phyloP scores from a whole-genome alignment of 495 filamentous ascomycete genomes.

The Astrothelium macrocarpum region DNA sequence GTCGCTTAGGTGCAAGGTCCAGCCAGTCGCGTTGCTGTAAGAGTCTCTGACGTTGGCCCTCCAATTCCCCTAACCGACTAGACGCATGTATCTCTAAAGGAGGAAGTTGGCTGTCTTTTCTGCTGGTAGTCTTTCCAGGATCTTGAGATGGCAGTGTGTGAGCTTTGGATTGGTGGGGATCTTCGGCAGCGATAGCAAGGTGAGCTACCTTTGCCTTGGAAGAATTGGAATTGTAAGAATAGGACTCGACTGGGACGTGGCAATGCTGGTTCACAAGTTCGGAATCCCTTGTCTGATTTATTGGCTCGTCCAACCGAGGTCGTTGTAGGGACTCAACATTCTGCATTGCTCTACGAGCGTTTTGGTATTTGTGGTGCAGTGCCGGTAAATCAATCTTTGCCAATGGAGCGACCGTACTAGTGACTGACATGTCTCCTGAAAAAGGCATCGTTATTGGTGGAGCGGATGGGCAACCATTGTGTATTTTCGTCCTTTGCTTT shows the following conservation, averaged over 20 bases:
- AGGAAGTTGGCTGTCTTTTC: neutral
- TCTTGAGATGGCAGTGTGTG: neutral
- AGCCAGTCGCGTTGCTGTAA: constrained; percentile 28
- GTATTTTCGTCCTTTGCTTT: constrained; percentile 13
- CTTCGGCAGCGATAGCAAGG: neutral
- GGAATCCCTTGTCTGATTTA: neutral
- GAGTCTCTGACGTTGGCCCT: constrained; percentile 22
- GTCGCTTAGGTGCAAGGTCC: constrained; percentile 20
- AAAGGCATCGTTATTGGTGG: neutral
- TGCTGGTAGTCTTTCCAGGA: neutral
- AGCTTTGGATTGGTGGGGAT: neutral
- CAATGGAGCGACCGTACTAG: neutral
- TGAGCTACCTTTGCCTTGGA: neutral
- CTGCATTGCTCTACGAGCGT: neutral
- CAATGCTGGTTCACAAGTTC: neutral
- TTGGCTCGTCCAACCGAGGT: neutral
- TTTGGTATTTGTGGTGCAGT: neutral
- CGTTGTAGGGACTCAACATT: neutral
- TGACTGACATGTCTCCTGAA: neutral
- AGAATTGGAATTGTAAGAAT: neutral
- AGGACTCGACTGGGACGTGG: neutral
- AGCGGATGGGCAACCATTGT: constrained; percentile 12
- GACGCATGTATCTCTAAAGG: constrained; percentile 2
- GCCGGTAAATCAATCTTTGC: neutral
- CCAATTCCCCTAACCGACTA: constrained; percentile 14